A percentile compares a stretch with the other conserved stretches of the same genome.
Evolutionary conservation across 2,329 filamentous ascomycete species (phyloP).

Genomic region (Colletotrichum filicis): DNA sequence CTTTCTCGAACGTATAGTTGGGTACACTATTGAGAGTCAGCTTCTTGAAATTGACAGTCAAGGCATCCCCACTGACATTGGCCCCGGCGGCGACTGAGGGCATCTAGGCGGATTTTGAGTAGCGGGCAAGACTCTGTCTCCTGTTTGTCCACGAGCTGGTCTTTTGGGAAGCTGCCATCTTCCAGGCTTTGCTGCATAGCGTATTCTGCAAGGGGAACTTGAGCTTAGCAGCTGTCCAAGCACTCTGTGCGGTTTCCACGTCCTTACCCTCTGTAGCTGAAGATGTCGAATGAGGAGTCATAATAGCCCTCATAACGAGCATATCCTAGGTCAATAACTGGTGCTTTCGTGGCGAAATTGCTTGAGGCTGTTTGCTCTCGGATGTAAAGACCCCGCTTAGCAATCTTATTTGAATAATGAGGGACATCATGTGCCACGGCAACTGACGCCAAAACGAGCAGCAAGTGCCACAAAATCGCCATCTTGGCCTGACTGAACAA

Average conservation of each 20-base stretch:
- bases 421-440: neutral
- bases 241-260: no score
- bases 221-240: conserved; percentile 34
- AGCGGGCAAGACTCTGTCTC: neutral
- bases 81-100: neutral
- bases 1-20: conserved; percentile 42
- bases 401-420: neutral
- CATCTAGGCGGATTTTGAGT: neutral
- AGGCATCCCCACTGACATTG: neutral
- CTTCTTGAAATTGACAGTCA: conserved; percentile 31
- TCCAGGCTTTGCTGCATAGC: neutral
- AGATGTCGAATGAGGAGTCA: conserved; percentile 48
- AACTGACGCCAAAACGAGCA: neutral
- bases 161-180: neutral
- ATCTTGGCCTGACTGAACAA: neutral
- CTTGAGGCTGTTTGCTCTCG: neutral
- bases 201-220: neutral
- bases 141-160: neutral
- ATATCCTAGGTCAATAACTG: conserved; percentile 55
- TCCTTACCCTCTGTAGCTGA: conserved; percentile 56
- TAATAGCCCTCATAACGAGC: conserved; percentile 54
- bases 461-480: neutral
- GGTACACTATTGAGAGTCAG: conserved; percentile 43
- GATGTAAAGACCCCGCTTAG: neutral
- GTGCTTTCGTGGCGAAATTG: neutral